A percentile compares a stretch with the other conserved stretches of the same genome.
phyloP scores from a whole-genome alignment of 768 basidiomycete genomes.

The Amanita pallidorosea region DNA sequence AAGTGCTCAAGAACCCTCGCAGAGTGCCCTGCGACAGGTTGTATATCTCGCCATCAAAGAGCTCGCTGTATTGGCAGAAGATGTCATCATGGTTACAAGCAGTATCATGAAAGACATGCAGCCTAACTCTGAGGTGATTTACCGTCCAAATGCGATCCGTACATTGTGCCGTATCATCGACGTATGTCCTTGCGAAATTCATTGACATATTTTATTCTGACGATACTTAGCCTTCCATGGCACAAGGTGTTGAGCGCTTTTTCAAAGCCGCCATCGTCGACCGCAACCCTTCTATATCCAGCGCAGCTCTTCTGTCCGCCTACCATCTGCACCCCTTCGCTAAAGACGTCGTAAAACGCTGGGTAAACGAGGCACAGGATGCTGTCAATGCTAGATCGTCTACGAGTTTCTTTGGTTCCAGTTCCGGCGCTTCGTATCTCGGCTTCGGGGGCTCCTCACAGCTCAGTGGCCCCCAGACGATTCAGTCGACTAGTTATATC shows the following conservation, averaged over 20 bases:
- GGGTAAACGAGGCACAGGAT: slow-evolving; percentile 99
- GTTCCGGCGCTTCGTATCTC: slow-evolving; percentile 49
- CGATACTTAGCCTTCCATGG: slow-evolving; percentile 79
- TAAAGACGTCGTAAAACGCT: slow-evolving; percentile 93
- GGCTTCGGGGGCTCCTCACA: slow-evolving; percentile 57
- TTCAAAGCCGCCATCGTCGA: slow-evolving; percentile 99
- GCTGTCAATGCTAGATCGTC: slow-evolving; percentile 85
- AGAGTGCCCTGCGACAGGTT: slow-evolving; percentile 94
- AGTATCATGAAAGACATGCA: slow-evolving; percentile 99
- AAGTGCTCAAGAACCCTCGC: slow-evolving; percentile 8
- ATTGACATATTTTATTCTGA: neutral
- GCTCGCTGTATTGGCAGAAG: slow-evolving; percentile 88
- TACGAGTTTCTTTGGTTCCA: slow-evolving; percentile 52
- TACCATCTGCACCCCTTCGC: slow-evolving; percentile 93
- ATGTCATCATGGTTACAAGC: slow-evolving; percentile 98
- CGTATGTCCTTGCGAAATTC: slow-evolving; percentile 41
- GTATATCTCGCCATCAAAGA: slow-evolving; percentile 99
- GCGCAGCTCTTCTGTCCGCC: slow-evolving; percentile 91
- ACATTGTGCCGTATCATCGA: slow-evolving; percentile 96
- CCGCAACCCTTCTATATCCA: slow-evolving; percentile 89
- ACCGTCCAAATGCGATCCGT: slow-evolving; percentile 94
- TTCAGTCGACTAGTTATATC: slow-evolving; percentile 85
- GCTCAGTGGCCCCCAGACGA: slow-evolving; percentile 55
- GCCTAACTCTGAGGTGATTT: slow-evolving; percentile 96
- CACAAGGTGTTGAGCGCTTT: slow-evolving; percentile 96